These are phyloP conservation scores for Basipetospora chlamydospora DNA, from an alignment of 2,329 filamentous ascomycete species.

Conservation along the genomic window DNA sequence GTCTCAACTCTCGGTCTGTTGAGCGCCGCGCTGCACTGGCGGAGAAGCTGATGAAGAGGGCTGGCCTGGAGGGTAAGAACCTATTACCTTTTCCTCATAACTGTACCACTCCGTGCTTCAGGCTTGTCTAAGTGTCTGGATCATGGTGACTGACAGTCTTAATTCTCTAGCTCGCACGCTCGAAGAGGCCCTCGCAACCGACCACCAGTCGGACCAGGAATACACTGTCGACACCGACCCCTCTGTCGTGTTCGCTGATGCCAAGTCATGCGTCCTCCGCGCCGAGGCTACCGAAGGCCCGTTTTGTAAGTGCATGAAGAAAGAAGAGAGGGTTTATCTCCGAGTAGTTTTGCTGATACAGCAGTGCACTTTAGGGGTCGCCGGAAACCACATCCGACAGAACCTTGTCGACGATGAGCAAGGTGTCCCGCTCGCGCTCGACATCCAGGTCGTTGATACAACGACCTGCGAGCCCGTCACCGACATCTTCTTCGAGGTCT, in stretches of 20 bases:
- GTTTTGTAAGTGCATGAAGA: constrained; percentile 20
- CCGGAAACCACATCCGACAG: constrained; percentile 22
- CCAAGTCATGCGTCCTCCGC: constrained; percentile 30
- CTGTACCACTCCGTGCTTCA: too few relatives aligned
- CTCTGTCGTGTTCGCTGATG: constrained; percentile 19
- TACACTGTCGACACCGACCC: constrained; percentile 17
- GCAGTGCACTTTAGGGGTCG: constrained; percentile 15
- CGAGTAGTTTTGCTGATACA: too few relatives aligned
- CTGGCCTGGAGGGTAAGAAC: constrained; percentile 11
- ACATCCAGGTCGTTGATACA: constrained; percentile 28
- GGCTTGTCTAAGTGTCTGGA: neutral
- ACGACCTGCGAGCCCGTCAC: constrained; percentile 24
- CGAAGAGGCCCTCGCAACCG: constrained; percentile 17
- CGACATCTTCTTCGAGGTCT: constrained; percentile 25
- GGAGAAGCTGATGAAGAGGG: constrained; percentile 25
- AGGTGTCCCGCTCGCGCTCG: constrained; percentile 24
- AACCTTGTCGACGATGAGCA: constrained; percentile 25
- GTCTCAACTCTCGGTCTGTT: constrained; percentile 26
- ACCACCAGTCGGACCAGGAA: constrained; percentile 18
- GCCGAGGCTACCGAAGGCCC: constrained; percentile 37
- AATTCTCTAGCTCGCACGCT: constrained; percentile 7
- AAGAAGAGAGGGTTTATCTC: too few relatives aligned
- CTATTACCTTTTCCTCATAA: neutral
- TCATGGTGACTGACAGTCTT: neutral
- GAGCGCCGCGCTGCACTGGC: constrained; percentile 27